A percentile compares a stretch with the other conserved stretches of the same genome.
Conservation (phyloP, 2,329 filamentous ascomycete genomes). For the Exophiala viscosa region DNA sequence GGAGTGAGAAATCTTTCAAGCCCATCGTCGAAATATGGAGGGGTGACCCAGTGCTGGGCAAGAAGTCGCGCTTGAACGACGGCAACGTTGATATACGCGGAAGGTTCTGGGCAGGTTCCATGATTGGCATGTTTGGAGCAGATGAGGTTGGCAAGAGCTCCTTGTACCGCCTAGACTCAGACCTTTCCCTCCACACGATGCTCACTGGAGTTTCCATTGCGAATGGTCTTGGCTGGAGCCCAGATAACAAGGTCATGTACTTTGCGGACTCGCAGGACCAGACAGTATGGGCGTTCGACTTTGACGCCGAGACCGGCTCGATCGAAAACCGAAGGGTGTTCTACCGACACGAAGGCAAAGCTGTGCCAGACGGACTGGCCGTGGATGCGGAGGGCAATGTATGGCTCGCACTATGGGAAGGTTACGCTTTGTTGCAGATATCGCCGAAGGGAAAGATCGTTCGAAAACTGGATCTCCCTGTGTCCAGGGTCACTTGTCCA, state of each 20-base stretch:
- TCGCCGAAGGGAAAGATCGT: not conserved
- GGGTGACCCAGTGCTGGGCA: not conserved
- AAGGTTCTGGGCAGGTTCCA: not conserved
- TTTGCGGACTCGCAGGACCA: not conserved
- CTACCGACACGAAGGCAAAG: not conserved
- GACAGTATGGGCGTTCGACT: not conserved
- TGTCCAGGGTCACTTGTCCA: not conserved
- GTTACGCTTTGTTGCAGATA: not conserved
- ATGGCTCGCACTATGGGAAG: not conserved
- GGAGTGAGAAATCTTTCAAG: conserved; percentile 32
- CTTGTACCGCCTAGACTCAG: not conserved
- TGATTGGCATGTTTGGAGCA: not conserved
- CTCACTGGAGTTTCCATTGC: not conserved
- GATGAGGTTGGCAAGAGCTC: not conserved
- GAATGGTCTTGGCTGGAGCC: not conserved
- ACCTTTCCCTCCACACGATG: not conserved
- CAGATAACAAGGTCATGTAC: not conserved
- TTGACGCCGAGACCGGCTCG: not conserved
- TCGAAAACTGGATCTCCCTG: not conserved
- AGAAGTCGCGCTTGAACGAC: not conserved
- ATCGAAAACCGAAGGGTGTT: not conserved
- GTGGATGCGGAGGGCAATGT: not conserved
- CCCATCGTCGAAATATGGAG: conserved; percentile 12
- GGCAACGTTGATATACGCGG: not conserved
- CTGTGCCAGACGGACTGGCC: not conserved